Evolutionary conservation across 805 yeast species (phyloP).

Genomic region (Starmera dryadoides): DNA sequence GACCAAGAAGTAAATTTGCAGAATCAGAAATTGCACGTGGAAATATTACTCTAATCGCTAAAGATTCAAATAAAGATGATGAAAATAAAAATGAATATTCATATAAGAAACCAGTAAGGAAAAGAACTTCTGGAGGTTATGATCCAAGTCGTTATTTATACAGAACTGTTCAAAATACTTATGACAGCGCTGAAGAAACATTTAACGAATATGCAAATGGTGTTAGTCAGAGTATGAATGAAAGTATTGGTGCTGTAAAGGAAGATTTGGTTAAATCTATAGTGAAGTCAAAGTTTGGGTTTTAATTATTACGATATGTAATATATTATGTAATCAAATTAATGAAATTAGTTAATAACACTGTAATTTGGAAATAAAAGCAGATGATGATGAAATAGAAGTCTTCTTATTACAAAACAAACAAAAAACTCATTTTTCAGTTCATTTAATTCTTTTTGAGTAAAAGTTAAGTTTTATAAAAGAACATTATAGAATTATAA

Average conservation of each 20-base stretch:
- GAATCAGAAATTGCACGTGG: conserved; percentile 54
- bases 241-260: conserved; percentile 41
- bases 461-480: too few relatives aligned
- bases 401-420: too few relatives aligned
- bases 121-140: conserved; percentile 27
- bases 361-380: too few relatives aligned
- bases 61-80: conserved; percentile 3
- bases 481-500: too few relatives aligned
- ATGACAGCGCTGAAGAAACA: conserved; percentile 46
- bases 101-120: conserved; percentile 44
- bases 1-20: conserved; percentile 50
- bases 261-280: conserved; percentile 44
- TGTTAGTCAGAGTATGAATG: conserved; percentile 46
- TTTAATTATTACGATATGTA: conserved; percentile 21
- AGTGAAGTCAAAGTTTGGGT: conserved; percentile 45
- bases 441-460: too few relatives aligned
- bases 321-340: too few relatives aligned
- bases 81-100: conserved; percentile 19
- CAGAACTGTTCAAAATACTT: conserved; percentile 42
- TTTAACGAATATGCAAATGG: conserved; percentile 51
- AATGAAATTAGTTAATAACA: too few relatives aligned
- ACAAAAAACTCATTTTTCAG: too few relatives aligned
- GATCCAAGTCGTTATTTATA: conserved; percentile 31
- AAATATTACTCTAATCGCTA: conserved; percentile 19
- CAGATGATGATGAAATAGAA: too few relatives aligned